Evolutionary conservation across 306 rosid species (phyloP).

Genomic region (Vachellia pachyceras): DNA sequence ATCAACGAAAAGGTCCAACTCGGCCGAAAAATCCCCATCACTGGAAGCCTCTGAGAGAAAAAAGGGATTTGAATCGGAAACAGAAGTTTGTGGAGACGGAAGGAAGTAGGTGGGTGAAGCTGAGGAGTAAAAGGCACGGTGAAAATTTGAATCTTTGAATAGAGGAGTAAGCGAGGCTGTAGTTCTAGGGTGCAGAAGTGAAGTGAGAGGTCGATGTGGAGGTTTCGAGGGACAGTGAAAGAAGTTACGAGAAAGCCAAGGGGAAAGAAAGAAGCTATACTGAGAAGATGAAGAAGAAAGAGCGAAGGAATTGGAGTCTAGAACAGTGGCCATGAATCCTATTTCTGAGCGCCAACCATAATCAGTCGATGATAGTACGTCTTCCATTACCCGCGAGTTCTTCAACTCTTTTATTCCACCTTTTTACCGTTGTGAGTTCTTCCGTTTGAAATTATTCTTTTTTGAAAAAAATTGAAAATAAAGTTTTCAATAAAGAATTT

Average conservation of each 20-base stretch:
- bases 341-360: background rate
- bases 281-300: background rate
- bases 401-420: background rate
- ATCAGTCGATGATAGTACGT: background rate
- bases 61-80: constrained; percentile 31
- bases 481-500: too few relatives aligned
- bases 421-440: too few relatives aligned
- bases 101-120: constrained; percentile 35
- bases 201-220: constrained; percentile 8
- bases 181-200: constrained; percentile 20
- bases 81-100: background rate
- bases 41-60: constrained; percentile 16
- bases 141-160: constrained; percentile 5
- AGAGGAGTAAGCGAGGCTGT: background rate
- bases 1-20: constrained; percentile 22
- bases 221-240: constrained; percentile 25
- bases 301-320: background rate
- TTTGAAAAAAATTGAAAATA: too few relatives aligned
- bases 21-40: constrained; percentile 7
- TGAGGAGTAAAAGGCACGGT: constrained; percentile 37
- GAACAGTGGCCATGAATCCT: background rate
- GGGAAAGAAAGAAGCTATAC: background rate
- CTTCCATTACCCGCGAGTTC: background rate
- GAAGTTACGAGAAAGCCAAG: background rate
- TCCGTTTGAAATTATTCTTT: too few relatives aligned